These are phyloP conservation scores for Inonotus obliquus DNA, from an alignment of 1,284 basidiomycete species.

Conservation along the genomic window DNA sequence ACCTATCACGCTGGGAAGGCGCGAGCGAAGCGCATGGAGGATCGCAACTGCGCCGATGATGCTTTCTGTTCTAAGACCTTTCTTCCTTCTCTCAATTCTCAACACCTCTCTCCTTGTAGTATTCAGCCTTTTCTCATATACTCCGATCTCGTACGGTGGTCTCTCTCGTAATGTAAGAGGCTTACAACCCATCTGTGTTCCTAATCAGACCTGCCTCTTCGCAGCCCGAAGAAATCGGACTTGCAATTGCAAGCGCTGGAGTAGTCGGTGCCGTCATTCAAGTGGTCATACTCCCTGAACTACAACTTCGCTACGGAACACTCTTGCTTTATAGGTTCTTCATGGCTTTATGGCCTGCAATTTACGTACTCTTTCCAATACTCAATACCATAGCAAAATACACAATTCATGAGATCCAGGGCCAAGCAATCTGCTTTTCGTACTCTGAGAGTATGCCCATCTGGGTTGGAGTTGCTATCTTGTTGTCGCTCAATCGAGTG, in stretches of 20 bases:
- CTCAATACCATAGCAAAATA: slow-evolving; percentile 33
- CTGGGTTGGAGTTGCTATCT: slow-evolving; percentile 32
- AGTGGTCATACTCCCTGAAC: slow-evolving; percentile 34
- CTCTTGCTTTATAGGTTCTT: slow-evolving; percentile 33
- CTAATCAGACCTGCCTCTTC: not conserved
- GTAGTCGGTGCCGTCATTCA: slow-evolving; percentile 31
- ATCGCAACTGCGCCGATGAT: slow-evolving; percentile 5
- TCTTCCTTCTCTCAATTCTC: slow-evolving; percentile 15
- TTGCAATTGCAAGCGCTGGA: slow-evolving; percentile 27
- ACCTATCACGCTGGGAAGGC: not conserved
- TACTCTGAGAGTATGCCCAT: slow-evolving; percentile 16
- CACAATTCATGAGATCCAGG: slow-evolving; percentile 17
- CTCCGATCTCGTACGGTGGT: slow-evolving; percentile 15
- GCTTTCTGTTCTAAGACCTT: slow-evolving; percentile 13
- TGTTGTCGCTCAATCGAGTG: slow-evolving; percentile 28
- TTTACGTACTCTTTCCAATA: slow-evolving; percentile 32
- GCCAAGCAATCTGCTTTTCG: not conserved
- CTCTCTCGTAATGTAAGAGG: slow-evolving; percentile 21
- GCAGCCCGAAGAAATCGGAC: slow-evolving; percentile 20
- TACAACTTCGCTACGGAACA: slow-evolving; percentile 34
- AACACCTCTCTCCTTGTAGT: slow-evolving; percentile 12
- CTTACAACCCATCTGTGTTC: not conserved
- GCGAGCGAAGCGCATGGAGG: not conserved
- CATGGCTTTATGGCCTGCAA: slow-evolving; percentile 35
- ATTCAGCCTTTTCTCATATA: slow-evolving; percentile 15